Evolutionary conservation across 2,329 filamentous ascomycete genomes (phyloP), one percentile per base, ranked within the genome.

Genomic region (Aspergillus luchuensis): DNA sequence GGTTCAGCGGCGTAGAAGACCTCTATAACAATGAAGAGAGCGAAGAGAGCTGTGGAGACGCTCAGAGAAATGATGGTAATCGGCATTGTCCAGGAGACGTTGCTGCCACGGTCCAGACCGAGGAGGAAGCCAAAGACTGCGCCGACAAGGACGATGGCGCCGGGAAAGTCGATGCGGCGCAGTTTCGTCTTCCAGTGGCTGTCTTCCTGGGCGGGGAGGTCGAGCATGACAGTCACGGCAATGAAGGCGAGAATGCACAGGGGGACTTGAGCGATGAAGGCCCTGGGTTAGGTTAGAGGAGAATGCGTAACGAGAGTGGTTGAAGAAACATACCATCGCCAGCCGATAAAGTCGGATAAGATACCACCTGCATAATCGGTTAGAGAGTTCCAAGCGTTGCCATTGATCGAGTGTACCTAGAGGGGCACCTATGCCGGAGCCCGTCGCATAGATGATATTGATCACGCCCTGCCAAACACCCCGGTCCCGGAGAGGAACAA

Each of bases 401-500:
- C 38, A 33, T 21, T 8, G 33, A 21, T 33, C 7, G 10, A 5
- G 5, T 64, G 57, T 67, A 64, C 86, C 91, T 0, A 94, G 66
- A 0, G 90, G 89, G 4, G 87, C 90, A 2, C 91, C 91, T 5
- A 83, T 81, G 5, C 86, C 85, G 3, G 89, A 84, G n/a, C 90
- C 91, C 17, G 81, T 76, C 0, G 89, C 88, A 68, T 84, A 92
- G 52, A 92, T 82, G 63, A 92, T 84, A 72, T 92, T 93, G 69
- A 91, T 81, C 62, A 87, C 80, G 6, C 89, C 90, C 73, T 92
- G 90, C 87, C 88, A 93, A 8, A 88, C 80, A 2, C 90, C 90
- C 58, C 90, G 80, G 56, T 91, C 85, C 17, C 89, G 81, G 41
- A 92, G 77, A 0, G 89, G 84, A 3, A 93, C 84, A 17, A 91